A percentile compares a stretch with the other conserved stretches of the same genome.
Evolutionary conservation across 129 eudicot species (phyloP).

Genomic region (Sambucus nigra): DNA sequence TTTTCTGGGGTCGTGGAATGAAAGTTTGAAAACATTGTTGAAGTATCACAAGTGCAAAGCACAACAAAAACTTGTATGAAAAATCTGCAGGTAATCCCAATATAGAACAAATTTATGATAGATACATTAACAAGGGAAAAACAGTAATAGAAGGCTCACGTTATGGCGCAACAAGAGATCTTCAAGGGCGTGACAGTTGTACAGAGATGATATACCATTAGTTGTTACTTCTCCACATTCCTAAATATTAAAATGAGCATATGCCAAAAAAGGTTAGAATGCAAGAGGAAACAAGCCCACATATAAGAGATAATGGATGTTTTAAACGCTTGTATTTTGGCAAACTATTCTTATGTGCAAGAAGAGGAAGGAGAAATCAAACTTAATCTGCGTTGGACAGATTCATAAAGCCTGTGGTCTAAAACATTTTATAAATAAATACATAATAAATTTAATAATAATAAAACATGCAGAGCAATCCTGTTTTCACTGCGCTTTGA

Average conservation of each 20-base stretch:
- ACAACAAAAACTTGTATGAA: too few species aligned
- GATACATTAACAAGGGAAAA: neutral
- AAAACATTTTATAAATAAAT: neutral
- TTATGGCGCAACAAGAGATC: conserved; percentile 69
- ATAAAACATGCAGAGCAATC: neutral
- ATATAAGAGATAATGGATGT: neutral
- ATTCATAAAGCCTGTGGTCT: too few species aligned
- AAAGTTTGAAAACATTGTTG: neutral
- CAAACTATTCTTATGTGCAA: neutral
- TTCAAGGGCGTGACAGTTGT: conserved; percentile 66
- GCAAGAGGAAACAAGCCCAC: neutral
- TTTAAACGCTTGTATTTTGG: neutral
- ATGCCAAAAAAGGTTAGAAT: conserved; percentile 9
- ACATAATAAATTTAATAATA: neutral
- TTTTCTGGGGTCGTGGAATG: neutral
- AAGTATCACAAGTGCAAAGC: neutral
- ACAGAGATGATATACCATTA: conserved; percentile 49
- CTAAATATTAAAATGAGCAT: conserved; percentile 25
- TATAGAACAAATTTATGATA: too few species aligned
- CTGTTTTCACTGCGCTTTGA: neutral
- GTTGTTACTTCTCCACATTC: conserved; percentile 82
- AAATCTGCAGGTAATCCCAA: too few species aligned
- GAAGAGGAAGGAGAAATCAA: neutral
- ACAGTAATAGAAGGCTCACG: conserved; percentile 30
- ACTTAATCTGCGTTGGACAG: too few species aligned